Evolutionary conservation across 1,284 basidiomycete genomes (phyloP).

Genomic region (Gastroboletus turbinatus): DNA sequence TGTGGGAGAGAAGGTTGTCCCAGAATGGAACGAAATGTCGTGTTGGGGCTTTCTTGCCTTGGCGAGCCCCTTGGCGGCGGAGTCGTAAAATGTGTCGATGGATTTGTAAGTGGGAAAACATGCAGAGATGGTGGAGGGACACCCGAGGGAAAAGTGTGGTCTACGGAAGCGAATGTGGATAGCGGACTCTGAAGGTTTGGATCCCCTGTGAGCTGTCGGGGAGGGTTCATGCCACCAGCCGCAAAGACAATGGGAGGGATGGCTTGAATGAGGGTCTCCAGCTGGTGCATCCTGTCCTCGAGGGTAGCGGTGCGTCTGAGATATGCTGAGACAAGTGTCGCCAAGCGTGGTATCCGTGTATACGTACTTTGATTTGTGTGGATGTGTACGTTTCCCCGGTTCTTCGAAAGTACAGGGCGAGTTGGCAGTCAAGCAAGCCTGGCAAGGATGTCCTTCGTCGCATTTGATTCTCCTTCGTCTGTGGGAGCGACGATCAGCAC

Average conservation of each 20-base stretch:
- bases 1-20: slow-evolving; percentile 34
- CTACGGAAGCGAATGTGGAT: slow-evolving; percentile 49
- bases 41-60: slow-evolving; percentile 46
- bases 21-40: slow-evolving; percentile 43
- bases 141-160: slow-evolving; percentile 56
- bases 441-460: slow-evolving; percentile 82
- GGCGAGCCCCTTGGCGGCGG: slow-evolving; percentile 38
- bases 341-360: not conserved
- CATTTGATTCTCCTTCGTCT: slow-evolving; percentile 80
- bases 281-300: slow-evolving; percentile 82
- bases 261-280: slow-evolving; percentile 77
- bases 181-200: slow-evolving; percentile 44
- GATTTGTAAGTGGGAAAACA: slow-evolving; percentile 72
- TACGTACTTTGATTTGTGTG: slow-evolving; percentile 79
- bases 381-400: slow-evolving; percentile 77
- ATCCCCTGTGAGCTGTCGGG: slow-evolving; percentile 34
- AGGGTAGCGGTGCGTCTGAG: slow-evolving; percentile 70
- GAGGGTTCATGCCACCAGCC: slow-evolving; percentile 44
- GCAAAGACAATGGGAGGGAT: slow-evolving; percentile 78
- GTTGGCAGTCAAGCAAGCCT: slow-evolving; percentile 75
- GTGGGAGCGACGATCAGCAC: slow-evolving; percentile 1
- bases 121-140: slow-evolving; percentile 75
- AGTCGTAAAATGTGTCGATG: slow-evolving; percentile 69
- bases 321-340: slow-evolving; percentile 3
- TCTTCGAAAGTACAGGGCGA: slow-evolving; percentile 83